These are phyloP conservation scores for Avena sativa DNA, from an alignment of 176 grass and related monocot species.

Conservation along the genomic window DNA sequence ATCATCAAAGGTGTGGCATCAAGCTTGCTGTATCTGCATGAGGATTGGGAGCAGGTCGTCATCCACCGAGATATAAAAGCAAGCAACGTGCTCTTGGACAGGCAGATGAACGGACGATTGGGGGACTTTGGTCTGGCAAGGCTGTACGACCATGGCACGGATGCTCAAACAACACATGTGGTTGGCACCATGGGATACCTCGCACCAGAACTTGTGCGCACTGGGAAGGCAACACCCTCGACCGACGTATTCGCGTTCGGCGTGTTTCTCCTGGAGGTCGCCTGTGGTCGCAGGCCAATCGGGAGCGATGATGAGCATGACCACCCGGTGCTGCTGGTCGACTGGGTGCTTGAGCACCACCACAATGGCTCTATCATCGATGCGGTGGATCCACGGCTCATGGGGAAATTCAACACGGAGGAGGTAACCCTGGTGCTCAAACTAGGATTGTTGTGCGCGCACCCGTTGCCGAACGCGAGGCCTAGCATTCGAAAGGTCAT, in stretches of 20 bases:
- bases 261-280: constrained; percentile 44
- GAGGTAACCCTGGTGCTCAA: constrained; percentile 33
- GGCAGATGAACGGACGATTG: constrained; percentile 9
- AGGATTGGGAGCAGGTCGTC: constrained; percentile 43
- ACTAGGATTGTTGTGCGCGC: constrained; percentile 49
- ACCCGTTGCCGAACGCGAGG: background rate
- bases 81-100: constrained; percentile 43
- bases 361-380: background rate
- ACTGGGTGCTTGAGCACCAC: constrained; percentile 42
- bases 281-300: constrained; percentile 37
- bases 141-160: constrained; percentile 13
- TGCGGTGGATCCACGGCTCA: constrained; percentile 17
- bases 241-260: constrained; percentile 50
- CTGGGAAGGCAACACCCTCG: constrained; percentile 31
- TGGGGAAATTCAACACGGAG: background rate
- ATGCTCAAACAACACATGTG: constrained; percentile 31
- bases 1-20: constrained; percentile 30
- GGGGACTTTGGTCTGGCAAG: constrained; percentile 44
- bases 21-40: constrained; percentile 32
- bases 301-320: background rate
- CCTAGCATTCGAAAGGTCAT: constrained; percentile 42
- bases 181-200: constrained; percentile 53
- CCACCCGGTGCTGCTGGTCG: constrained; percentile 22
- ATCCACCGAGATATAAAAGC: constrained; percentile 58
- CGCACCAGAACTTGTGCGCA: constrained; percentile 36